Base-by-base conservation (phyloP, 1,139 yeast species). In the Tardiomyces depauwii region DNA sequence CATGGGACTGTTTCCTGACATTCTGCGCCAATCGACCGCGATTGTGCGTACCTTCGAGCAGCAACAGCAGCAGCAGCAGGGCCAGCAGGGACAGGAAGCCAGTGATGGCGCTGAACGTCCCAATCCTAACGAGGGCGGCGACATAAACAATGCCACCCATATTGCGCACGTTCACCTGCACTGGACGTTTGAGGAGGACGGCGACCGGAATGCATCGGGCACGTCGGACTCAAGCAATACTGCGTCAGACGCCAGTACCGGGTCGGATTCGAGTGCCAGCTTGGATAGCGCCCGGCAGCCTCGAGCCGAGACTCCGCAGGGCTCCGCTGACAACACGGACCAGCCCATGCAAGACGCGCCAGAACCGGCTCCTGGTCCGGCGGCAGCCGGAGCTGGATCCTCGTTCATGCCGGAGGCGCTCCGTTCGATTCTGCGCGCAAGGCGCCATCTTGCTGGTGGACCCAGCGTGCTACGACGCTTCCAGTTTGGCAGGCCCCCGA, bases 31-130 rank as follows among this genome's bases (percentile, higher is more conserved):
- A 10, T 13, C 44, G 11, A 13, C 18, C 6, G 13, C 28, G 7
- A 18, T 21, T 16, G 14, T 18, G n/a, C 18, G 38, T 10, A 18
- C 40, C 23, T 23, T 23, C 23, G 13, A 19, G 19, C 27, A 23
- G n/a, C 42, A 40, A 4, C 33, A 40, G 12, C 27, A 40, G 18
- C 44, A 42, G 18, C 36, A 41, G 36, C 42, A 41, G 21, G 6
- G 11, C 3, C 42, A 28, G 19, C 21, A 41, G 25, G 36, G 30
- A 2, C 33, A 14, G 10, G 39, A 41, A 7, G 39, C 19, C 6
- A 11, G 12, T 18, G 18, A 21, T 2, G 36, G 43, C 16, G 44
- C 16, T 10, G 36, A 14, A 10, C n/a, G n/a, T n/a, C n/a, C n/a
- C n/a, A 12, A 30, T 10, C n/a, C 36, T 30, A 11, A 5, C 3